These are phyloP conservation scores for Paecilomyces niveus DNA, from an alignment of 2,329 filamentous ascomycete genomes.

Conservation along the genomic window DNA sequence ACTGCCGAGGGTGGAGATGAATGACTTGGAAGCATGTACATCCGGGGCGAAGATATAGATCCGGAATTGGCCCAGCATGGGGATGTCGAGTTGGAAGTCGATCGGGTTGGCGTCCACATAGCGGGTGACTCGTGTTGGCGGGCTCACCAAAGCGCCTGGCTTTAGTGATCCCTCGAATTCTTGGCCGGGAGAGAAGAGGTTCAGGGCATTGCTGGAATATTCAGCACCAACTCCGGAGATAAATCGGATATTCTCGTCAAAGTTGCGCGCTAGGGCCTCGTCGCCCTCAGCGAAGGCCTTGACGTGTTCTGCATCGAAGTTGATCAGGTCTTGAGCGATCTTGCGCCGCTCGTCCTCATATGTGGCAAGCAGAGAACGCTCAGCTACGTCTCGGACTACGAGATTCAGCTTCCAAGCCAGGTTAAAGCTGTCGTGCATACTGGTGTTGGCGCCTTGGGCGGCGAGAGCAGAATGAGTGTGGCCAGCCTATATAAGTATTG, in stretches of 20 bases:
- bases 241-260: constrained; percentile 63
- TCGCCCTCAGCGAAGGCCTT: constrained; percentile 54
- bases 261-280: constrained; percentile 59
- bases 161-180: constrained; percentile 24
- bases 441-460: constrained; percentile 29
- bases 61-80: constrained; percentile 69
- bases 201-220: constrained; percentile 59
- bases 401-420: constrained; percentile 30
- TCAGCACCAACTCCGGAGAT: constrained; percentile 66
- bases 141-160: constrained; percentile 41
- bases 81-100: constrained; percentile 70
- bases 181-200: constrained; percentile 47
- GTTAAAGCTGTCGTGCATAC: constrained; percentile 30
- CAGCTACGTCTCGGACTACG: constrained; percentile 16
- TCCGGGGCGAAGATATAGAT: constrained; percentile 65
- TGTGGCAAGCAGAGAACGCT: constrained; percentile 15
- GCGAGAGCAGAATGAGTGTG: constrained; percentile 26
- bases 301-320: constrained; percentile 37
- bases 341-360: constrained; percentile 25
- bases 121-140: constrained; percentile 63
- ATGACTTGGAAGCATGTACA: constrained; percentile 48
- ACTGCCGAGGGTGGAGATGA: constrained; percentile 54
- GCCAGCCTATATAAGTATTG: constrained; percentile 13
- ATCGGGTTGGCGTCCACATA: constrained; percentile 74
- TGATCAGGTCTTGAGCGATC: constrained; percentile 24